Base-by-base conservation (phyloP, 1,284 basidiomycete species). In the Baeospora myosura region DNA sequence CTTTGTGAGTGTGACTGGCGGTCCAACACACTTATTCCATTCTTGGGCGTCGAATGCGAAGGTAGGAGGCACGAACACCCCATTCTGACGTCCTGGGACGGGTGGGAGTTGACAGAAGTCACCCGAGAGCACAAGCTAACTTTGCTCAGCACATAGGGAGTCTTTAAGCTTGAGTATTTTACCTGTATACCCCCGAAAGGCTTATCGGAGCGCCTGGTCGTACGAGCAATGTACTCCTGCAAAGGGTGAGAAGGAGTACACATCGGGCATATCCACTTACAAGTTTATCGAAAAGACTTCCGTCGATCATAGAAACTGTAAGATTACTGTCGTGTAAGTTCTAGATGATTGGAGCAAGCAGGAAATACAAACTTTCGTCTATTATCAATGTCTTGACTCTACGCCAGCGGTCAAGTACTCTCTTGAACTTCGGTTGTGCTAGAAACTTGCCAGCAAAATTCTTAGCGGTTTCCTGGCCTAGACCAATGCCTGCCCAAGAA, bases 71-170 rank as follows among this genome's bases (percentile, higher is more conserved):
- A 59, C 57, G 35, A 67, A 63, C 49, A 63, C 68, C 22, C 54
- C 54, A n/a, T 57, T 50, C 14, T 42, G 40, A 35, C 54, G 55
- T n/a, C 53, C 54, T n/a, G 74, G 71, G 4, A 97, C 91, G 0
- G 94, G 94, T 1, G 94, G 94, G 1, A 97, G 74, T 63, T 97
- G 93, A 63, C 87, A 93, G 62, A 95, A 94, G 60, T 96, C 92
- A 12, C 92, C 92, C 5, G 86, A 90, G 32, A 92, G 70, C 41
- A 96, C 69, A 33, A 97, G 67, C 80, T 83, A 63, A 16, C n/a
- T n/a, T n/a, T 30, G 35, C 23, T 44, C 26, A 42, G 30, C 36
- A 5, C 30, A 29, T 40, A 12, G 17, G 25, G 23, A 23, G 18
- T 28, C 22, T 22, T 24, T 7, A 43, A 25, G 33, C n/a, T 16